Evolutionary conservation across 2,329 filamentous ascomycete genomes (phyloP).

Genomic region (Colletotrichum zoysiae): DNA sequence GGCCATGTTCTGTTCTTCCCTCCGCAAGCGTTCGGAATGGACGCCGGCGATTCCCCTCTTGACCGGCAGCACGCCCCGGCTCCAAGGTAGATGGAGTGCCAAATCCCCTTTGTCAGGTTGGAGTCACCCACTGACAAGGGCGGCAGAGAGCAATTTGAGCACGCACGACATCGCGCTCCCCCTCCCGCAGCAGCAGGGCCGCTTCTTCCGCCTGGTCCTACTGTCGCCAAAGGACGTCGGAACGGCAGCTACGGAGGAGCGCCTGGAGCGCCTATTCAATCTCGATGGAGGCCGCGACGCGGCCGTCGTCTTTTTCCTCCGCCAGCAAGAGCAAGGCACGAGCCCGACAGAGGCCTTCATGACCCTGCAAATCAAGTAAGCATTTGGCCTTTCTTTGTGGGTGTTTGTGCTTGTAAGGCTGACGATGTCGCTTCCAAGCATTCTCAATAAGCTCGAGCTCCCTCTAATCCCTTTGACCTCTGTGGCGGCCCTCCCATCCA

Average conservation of each 20-base stretch:
- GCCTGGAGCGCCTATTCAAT: constrained; percentile 56
- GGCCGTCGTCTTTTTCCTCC: constrained; percentile 61
- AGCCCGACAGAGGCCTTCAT: constrained; percentile 52
- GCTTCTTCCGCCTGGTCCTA: constrained; percentile 55
- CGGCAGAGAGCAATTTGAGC: constrained; percentile 55
- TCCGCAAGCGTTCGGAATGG: constrained; percentile 55
- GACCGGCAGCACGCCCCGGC: constrained; percentile 36
- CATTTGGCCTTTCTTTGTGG: not conserved
- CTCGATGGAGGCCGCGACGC: constrained; percentile 55
- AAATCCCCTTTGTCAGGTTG: not conserved
- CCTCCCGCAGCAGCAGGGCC: constrained; percentile 41
- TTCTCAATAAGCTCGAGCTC: constrained; percentile 51
- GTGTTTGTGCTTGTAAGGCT: not conserved
- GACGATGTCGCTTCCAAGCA: constrained; percentile 47
- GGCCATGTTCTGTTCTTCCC: constrained; percentile 55
- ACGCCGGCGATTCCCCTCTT: constrained; percentile 48
- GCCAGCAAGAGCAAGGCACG: constrained; percentile 43
- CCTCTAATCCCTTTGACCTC: constrained; percentile 59
- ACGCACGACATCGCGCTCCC: constrained; percentile 62
- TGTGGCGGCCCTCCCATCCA: constrained; percentile 51
- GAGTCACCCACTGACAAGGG: constrained; percentile 5
- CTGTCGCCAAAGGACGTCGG: constrained; percentile 55
- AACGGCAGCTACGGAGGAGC: constrained; percentile 46
- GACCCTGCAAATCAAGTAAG: constrained; percentile 60
- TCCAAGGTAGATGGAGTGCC: constrained; percentile 46